Evolutionary conservation across 2,329 filamentous ascomycete genomes (phyloP).

Genomic region (Orbilia blumenaviensis): DNA sequence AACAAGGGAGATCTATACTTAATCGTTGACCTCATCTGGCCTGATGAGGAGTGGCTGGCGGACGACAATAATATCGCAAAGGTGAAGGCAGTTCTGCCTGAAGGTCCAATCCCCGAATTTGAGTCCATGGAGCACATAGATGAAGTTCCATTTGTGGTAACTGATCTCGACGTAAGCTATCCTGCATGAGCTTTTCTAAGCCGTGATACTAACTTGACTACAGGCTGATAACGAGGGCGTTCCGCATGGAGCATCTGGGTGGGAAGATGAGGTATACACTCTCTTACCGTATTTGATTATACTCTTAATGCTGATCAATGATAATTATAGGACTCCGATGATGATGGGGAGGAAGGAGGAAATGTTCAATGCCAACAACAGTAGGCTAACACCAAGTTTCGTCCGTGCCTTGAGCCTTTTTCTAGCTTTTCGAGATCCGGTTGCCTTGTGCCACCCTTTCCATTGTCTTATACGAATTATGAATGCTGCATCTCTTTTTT

Average conservation of each 20-base stretch:
- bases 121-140: constrained; percentile 76
- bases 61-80: constrained; percentile 73
- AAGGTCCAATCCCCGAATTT: constrained; percentile 68
- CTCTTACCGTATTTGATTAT: constrained; percentile 27
- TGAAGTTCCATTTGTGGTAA: constrained; percentile 85
- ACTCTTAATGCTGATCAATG: constrained; percentile 66
- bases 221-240: constrained; percentile 63
- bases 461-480: neutral
- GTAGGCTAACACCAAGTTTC: constrained; percentile 64
- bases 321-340: constrained; percentile 73
- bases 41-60: constrained; percentile 81
- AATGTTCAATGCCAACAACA: constrained; percentile 77
- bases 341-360: constrained; percentile 70
- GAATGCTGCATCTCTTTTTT: neutral
- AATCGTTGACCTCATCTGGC: constrained; percentile 85
- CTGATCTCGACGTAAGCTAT: constrained; percentile 75
- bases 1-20: constrained; percentile 86
- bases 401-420: too few species aligned
- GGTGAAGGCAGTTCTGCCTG: constrained; percentile 78
- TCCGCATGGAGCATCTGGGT: constrained; percentile 62
- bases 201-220: constrained; percentile 8
- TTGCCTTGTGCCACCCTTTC: neutral
- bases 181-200: neutral
- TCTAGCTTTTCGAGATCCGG: neutral
- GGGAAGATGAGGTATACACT: constrained; percentile 63